phyloP scores from a whole-genome alignment of 805 yeast species.

The Phaffomyces antillensis region DNA sequence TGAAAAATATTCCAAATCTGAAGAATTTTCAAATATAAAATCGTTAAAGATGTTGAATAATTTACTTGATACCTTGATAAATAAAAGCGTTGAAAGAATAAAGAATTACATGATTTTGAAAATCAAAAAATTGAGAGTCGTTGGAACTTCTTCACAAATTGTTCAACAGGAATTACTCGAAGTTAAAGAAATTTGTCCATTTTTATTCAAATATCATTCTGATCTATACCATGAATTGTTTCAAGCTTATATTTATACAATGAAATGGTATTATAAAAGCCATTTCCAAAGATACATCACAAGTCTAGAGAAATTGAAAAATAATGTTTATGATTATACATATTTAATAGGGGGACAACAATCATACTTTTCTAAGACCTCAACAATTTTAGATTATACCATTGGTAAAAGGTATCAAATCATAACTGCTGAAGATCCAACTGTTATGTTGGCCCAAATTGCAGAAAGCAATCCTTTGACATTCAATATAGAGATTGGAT shows the following conservation, averaged over 20 bases:
- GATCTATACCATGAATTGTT: slow-evolving; percentile 65
- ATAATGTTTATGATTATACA: slow-evolving; percentile 47
- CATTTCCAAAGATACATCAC: slow-evolving; percentile 71
- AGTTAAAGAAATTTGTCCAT: slow-evolving; percentile 55
- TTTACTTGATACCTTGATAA: slow-evolving; percentile 44
- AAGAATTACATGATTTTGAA: slow-evolving; percentile 59
- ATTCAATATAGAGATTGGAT: slow-evolving; percentile 68
- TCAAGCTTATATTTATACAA: slow-evolving; percentile 78
- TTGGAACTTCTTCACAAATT: slow-evolving; percentile 64
- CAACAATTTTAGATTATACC: slow-evolving; percentile 23
- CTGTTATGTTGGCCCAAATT: slow-evolving; percentile 74
- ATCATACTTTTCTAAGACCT: slow-evolving; percentile 10
- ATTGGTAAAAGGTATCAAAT: slow-evolving; percentile 48
- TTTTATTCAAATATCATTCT: slow-evolving; percentile 46
- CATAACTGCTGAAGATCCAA: slow-evolving; percentile 44
- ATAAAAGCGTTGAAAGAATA: slow-evolving; percentile 67
- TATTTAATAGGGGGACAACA: slow-evolving; percentile 43
- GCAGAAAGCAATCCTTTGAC: slow-evolving; percentile 68
- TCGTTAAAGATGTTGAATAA: slow-evolving; percentile 18
- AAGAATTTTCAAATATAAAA: slow-evolving; percentile 10
- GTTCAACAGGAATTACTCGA: slow-evolving; percentile 61
- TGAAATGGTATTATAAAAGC: slow-evolving; percentile 86
- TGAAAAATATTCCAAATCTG: slow-evolving; percentile 28
- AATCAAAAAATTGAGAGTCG: slow-evolving; percentile 57
- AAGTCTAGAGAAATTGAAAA: slow-evolving; percentile 57